Conservation (phyloP, 192 early-diverging fungal species). For the Gorgonomyces haynaldii region DNA sequence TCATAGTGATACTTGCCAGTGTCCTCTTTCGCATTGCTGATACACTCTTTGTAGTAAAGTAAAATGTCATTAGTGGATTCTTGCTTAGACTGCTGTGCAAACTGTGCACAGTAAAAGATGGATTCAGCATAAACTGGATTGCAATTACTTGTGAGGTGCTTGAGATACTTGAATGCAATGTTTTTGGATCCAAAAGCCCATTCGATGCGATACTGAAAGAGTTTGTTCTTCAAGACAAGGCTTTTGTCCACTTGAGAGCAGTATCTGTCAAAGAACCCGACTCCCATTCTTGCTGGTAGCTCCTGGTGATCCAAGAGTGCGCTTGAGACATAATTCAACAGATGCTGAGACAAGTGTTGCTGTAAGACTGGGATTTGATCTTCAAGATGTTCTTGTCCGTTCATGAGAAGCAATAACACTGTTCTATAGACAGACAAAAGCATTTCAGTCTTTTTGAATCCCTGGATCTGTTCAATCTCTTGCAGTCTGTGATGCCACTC, state of each 20-base stretch:
- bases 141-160: not conserved
- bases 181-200: not conserved
- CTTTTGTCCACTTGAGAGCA: not conserved
- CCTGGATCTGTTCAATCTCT: too few relatives aligned
- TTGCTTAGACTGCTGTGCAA: not conserved
- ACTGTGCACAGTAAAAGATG: not conserved
- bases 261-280: slow-evolving; percentile 9
- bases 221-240: not conserved
- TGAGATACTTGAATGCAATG: slow-evolving; percentile 5
- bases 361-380: not conserved
- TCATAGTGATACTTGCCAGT: slow-evolving; percentile 7
- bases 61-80: not conserved
- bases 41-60: not conserved
- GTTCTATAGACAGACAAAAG: too few relatives aligned
- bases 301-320: slow-evolving; percentile 17
- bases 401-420: too few relatives aligned
- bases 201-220: not conserved
- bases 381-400: not conserved
- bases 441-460: too few relatives aligned
- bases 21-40: not conserved
- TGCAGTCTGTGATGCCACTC: too few relatives aligned
- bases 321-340: slow-evolving; percentile 13
- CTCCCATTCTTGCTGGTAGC: slow-evolving; percentile 15
- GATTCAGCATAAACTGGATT: not conserved
- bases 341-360: slow-evolving; percentile 5